Conservation (phyloP, 352 stramenopile species). For the Phytophthora cajani region DNA sequence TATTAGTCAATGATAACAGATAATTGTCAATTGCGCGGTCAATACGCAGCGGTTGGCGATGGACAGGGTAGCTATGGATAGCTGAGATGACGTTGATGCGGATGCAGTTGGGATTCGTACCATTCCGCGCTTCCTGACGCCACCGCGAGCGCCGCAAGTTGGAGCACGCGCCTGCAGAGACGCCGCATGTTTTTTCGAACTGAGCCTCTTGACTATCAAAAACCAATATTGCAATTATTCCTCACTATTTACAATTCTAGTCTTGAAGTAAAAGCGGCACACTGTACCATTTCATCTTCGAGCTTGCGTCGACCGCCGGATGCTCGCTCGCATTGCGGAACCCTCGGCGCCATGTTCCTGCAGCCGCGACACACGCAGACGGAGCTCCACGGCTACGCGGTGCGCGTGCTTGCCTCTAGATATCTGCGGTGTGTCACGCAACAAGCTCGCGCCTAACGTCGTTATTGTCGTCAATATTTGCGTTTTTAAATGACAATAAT, state of each 20-base stretch:
- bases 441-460: neutral
- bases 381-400: conserved; percentile 73
- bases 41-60: neutral
- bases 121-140: conserved; percentile 5
- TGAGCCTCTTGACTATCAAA: conserved; percentile 15
- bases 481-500: neutral
- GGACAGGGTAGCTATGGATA: conserved; percentile 5
- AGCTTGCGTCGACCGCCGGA: conserved; percentile 20
- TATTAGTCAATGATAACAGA: conserved; percentile 3
- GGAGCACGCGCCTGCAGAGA: conserved; percentile 11
- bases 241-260: conserved; percentile 10
- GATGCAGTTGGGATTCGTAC: conserved; percentile 9
- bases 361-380: conserved; percentile 68
- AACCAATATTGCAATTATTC: conserved; percentile 6
- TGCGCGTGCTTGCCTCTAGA: conserved; percentile 19
- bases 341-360: conserved; percentile 59
- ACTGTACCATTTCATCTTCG: conserved; percentile 6
- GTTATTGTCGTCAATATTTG: neutral
- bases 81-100: neutral
- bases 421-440: neutral
- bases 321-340: neutral
- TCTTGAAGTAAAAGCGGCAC: conserved; percentile 28
- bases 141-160: conserved; percentile 20
- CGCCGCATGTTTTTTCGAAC: conserved; percentile 31
- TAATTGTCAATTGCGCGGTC: neutral